Evolutionary conservation across 257 asterid genomes (phyloP), one percentile per base, ranked within the genome.

Genomic region (Verbena officinalis): DNA sequence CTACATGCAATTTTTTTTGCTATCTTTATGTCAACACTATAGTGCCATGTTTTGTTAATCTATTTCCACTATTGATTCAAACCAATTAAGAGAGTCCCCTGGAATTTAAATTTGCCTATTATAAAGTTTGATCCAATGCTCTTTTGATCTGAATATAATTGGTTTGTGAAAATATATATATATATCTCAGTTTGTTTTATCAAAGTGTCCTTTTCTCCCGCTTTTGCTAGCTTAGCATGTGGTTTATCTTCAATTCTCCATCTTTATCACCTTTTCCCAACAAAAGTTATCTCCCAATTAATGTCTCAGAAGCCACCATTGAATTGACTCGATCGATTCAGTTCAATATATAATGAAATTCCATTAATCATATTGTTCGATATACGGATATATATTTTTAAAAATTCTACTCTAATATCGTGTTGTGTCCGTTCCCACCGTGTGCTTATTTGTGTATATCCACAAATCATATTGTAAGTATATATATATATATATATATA

Each of bases 1-100:
- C 62, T 30, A 50, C 17, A 39, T n/a, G n/a, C n/a, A n/a, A n/a
- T n/a, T n/a, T n/a, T 64, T 62, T 61, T 27, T n/a, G 21, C 31
- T 24, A 44, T 55, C 64, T 65, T 66, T 52, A 72, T 59, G 75
- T 36, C 69, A 58, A 44, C 67, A 62, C 12, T 42, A 19, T 4
- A 53, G 21, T 43, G 61, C 70, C 69, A 75, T 69, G 44, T 46
- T 27, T n/a, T n/a, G 27, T 20, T 8, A 15, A 24, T 55, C 60
- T 62, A 68, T 50, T 5, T 6, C 10, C 12, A 6, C 7, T 27
- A 36, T 10, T 48, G 49, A 12, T 20, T 45, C 49, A 73, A 60
- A 65, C 42, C 54, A 68, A 33, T 7, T 4, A 36, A 2, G 5
- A 27, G 33, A 27, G 5, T 27, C 33, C 33, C 33, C 33, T 2